A percentile compares a stretch with the other conserved stretches of the same genome.
Evolutionary conservation across 1,284 basidiomycete species (phyloP).

Genomic region (Salmacisia buchloeana): DNA sequence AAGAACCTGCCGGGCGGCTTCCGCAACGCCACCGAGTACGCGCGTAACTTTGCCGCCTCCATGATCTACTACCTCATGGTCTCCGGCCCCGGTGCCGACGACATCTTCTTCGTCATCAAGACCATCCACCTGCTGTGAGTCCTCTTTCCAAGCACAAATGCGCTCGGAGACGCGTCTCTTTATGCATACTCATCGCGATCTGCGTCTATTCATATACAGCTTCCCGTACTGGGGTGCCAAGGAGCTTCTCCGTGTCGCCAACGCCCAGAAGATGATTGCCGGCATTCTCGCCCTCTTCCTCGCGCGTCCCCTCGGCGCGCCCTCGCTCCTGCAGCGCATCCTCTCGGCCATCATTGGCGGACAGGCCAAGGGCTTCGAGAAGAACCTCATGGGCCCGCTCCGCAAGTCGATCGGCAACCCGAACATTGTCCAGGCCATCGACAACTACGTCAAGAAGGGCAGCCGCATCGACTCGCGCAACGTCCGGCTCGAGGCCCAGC

Average conservation of each 20-base stretch:
- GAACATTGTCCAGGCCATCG: conserved; percentile 38
- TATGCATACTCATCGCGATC: too few species aligned
- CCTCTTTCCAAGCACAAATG: too few species aligned
- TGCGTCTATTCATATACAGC: background rate
- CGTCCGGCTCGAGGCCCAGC: conserved; percentile 25
- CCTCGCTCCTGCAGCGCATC: conserved; percentile 47
- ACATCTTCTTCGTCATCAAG: conserved; percentile 41
- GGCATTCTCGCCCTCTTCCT: conserved; percentile 41
- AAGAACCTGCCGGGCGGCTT: conserved; percentile 10
- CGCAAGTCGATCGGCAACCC: conserved; percentile 31
- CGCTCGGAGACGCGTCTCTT: background rate
- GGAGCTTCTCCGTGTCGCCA: conserved; percentile 42
- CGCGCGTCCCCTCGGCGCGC: conserved; percentile 45
- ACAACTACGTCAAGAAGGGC: conserved; percentile 43
- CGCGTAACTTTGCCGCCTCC: conserved; percentile 40
- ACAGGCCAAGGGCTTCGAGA: conserved; percentile 34
- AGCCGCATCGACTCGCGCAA: conserved; percentile 32
- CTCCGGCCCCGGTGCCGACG: conserved; percentile 38
- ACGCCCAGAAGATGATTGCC: conserved; percentile 45
- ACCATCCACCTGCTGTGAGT: conserved; percentile 35
- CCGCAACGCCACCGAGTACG: conserved; percentile 32
- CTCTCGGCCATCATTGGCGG: conserved; percentile 40
- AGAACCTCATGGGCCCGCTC: conserved; percentile 41
- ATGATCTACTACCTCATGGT: conserved; percentile 45
- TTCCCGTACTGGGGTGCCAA: conserved; percentile 50